Evolutionary conservation across 2,329 filamentous ascomycete genomes (phyloP), one percentile per base, ranked within the genome.

Genomic region (Fusarium sp.): DNA sequence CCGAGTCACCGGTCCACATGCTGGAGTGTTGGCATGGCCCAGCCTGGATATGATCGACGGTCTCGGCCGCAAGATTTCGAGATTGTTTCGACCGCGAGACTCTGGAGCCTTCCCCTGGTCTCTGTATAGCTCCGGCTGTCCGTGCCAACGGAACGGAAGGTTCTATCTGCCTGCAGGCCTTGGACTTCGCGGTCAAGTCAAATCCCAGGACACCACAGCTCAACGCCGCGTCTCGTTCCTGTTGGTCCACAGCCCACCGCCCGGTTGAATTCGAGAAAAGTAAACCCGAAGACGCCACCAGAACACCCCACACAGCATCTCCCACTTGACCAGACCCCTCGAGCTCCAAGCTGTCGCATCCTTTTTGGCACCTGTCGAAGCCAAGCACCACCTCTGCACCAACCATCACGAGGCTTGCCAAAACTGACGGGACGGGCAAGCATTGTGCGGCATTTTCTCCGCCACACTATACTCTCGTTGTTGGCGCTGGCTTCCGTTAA

Each of bases 11-110:
- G 67, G 70, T 71, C 63, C 67, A 71, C 72, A 52, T 48, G 39
- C 14, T 50, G 39, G 50, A 68, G 56, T 71, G 61, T 67, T 75
- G 63, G 70, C 64, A 64, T 52, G 39, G 34, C 74, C 69, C 27
- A 76, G 61, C 64, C 57, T 59, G 72, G 75, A 41, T 41, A 76
- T 63, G 75, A 76, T 76, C 75, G 67, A 66, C 75, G 54, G 72
- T 63, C 50, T 72, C 41, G 34, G 45, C 61, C 64, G 48, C 41
- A 64, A 61, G 56, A 60, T 63, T 64, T 61, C 20, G 32, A 59
- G 32, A 64, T 35, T 43, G 54, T 50, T 56, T 54, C 48, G 59
- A 59, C 39, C 39, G 54, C 62, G 65, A 34, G 37, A 63, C 59
- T 52, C 65, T 45, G 39, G 71, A 74, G 57, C 52, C 41, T 37